These are phyloP conservation scores for Neoarthrinium moseri DNA, from an alignment of 2,329 filamentous ascomycete species.

Conservation along the genomic window DNA sequence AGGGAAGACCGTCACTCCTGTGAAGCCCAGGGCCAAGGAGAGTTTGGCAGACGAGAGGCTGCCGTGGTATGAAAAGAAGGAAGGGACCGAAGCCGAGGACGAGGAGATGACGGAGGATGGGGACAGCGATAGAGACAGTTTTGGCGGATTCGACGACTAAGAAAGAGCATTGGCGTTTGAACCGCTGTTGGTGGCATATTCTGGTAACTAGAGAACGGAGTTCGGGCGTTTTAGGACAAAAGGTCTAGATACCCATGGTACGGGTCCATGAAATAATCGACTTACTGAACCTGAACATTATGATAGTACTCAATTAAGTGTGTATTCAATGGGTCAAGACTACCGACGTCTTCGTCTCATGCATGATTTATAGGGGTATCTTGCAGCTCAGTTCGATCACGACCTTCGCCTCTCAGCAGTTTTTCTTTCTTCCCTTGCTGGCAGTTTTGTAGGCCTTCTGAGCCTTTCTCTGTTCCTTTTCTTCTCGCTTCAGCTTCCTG, in stretches of 20 bases:
- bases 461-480: constrained; percentile 1
- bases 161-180: neutral
- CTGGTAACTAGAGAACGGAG: constrained; percentile 2
- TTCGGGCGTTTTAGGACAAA: constrained; percentile 8
- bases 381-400: neutral
- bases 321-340: too few species aligned
- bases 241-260: constrained; percentile 12
- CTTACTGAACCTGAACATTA: too few species aligned
- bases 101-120: constrained; percentile 34
- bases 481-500: neutral
- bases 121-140: constrained; percentile 53
- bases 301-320: neutral
- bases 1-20: constrained; percentile 65
- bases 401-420: neutral
- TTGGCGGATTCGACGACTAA: constrained; percentile 70
- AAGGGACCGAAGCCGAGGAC: constrained; percentile 28
- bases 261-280: too few species aligned
- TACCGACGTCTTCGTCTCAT: too few species aligned
- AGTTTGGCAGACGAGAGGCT: constrained; percentile 73
- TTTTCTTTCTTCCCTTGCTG: neutral
- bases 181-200: neutral
- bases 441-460: neutral
- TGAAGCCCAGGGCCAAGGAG: constrained; percentile 69
- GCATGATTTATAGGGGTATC: constrained; percentile 9
- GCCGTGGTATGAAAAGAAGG: constrained; percentile 54